Base-by-base conservation (phyloP, 1,139 yeast species). In the Debaryomyces subglobosus region DNA sequence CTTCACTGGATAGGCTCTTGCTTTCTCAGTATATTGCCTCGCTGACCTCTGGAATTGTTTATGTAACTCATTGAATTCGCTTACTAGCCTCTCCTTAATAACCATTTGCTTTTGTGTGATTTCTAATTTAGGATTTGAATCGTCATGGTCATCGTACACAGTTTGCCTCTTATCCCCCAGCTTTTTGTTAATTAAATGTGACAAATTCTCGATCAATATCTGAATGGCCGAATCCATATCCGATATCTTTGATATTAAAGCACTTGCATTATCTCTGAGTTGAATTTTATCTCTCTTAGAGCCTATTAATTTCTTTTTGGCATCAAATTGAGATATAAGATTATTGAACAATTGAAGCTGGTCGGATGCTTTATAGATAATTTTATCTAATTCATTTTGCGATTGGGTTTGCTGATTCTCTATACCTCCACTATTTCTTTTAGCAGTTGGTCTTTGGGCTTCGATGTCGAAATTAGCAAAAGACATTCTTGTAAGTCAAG, bases 391-490 rank as follows among this genome's bases (percentile, higher is more conserved):
- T 42, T 71, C 75, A 41, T 58, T 61, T 23, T 50, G 43, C 15
- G 44, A 16, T 25, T 43, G 35, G 4, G 34, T 35, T 30, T 46
- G 48, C 15, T 16, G 20, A 13, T 5, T 23, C 18, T 30, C 35
- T 16, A 34, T 13, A 34, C 20, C 18, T 9, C 8, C 12, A 10
- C 18, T 35, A 29, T 33, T 30, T 9, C 23, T 44, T 29, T 53
- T 52, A 3, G 51, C 44, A 7, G 56, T 41, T 16, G 66, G 62
- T 46, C 54, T 67, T 54, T 83, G 87, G 2, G 86, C 81, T 60
- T 83, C 88, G 10, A 80, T 53, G 61, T 83, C 88, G 41, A 68
- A 69, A 51, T 78, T 77, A 39, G 85, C 83, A 69, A 84, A 83
- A 3, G 89, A 84, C 89, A 84, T 84, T 27, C 12, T 34, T 10